These are phyloP conservation scores for Vitis amurensis DNA, from an alignment of 164 flowering plant genomes.

Conservation along the genomic window DNA sequence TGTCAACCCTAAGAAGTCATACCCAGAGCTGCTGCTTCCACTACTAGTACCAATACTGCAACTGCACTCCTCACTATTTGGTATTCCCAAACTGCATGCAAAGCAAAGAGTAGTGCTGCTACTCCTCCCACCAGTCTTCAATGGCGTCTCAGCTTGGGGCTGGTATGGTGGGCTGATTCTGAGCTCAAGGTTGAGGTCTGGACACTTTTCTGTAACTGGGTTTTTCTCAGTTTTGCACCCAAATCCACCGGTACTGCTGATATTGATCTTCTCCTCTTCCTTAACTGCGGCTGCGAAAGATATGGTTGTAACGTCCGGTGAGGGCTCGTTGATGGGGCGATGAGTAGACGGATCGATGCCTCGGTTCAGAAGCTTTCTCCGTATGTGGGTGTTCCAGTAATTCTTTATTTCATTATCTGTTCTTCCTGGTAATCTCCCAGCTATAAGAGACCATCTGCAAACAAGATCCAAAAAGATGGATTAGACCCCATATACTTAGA, in stretches of 20 bases:
- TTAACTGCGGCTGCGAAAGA: constrained; percentile 35
- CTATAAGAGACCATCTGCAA: constrained; percentile 58
- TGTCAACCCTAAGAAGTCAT: constrained; percentile 69
- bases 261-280: constrained; percentile 29
- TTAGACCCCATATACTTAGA: neutral
- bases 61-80: constrained; percentile 60
- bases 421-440: constrained; percentile 82
- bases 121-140: constrained; percentile 32
- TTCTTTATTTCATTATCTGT: constrained; percentile 91
- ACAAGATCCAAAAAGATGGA: constrained; percentile 6
- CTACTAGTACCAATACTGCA: constrained; percentile 27
- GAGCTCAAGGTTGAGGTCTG: constrained; percentile 84
- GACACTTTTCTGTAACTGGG: constrained; percentile 37
- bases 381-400: constrained; percentile 88
- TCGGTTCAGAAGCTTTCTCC: constrained; percentile 71
- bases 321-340: constrained; percentile 53
- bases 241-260: constrained; percentile 6
- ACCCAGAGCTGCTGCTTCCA: constrained; percentile 21
- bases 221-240: constrained; percentile 10
- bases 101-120: constrained; percentile 39
- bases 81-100: constrained; percentile 70
- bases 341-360: constrained; percentile 87
- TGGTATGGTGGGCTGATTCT: constrained; percentile 76
- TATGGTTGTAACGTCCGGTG: constrained; percentile 37
- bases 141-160: constrained; percentile 16